Evolutionary conservation across 139 green algal genomes (phyloP), one percentile per base, ranked within the genome.

Genomic region (Chlamydomonas incerta): DNA sequence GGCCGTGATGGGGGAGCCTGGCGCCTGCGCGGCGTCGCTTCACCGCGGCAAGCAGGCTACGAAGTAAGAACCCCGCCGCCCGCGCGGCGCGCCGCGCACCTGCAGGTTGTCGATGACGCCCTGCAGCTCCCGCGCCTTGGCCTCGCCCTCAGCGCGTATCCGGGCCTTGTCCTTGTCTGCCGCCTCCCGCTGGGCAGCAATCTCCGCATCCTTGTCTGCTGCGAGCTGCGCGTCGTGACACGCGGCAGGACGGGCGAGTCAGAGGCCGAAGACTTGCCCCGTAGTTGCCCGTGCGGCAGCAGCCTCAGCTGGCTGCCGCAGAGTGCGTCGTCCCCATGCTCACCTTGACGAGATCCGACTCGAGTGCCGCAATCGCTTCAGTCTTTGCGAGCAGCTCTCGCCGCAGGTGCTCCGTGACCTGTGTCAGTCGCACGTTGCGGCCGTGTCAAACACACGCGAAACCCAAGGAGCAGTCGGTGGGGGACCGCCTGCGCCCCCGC

Each of bases 391-490:
- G 65, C 47, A 97, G 86, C 87, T 97, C 92, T 18, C 83, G 80
- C 0, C 95, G 90, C 72, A 97, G 84, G 70, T 93, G 92, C 90
- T 96, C 93, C 3, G 90, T 94, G 17, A 93, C 90, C 77, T 90
- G 85, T 63, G n/a, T n/a, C n/a, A n/a, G n/a, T n/a, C n/a, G n/a
- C n/a, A n/a, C n/a, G n/a, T n/a, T n/a, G n/a, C n/a, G n/a, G n/a
- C n/a, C n/a, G n/a, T n/a, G n/a, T n/a, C n/a, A n/a, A n/a, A n/a
- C n/a, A n/a, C n/a, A n/a, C n/a, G n/a, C n/a, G n/a, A n/a, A n/a
- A n/a, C n/a, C n/a, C n/a, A n/a, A n/a, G n/a, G n/a, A n/a, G n/a
- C n/a, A n/a, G n/a, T n/a, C n/a, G n/a, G n/a, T n/a, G n/a, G n/a
- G n/a, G n/a, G n/a, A n/a, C n/a, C n/a, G n/a, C n/a, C n/a, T n/a